Base-by-base conservation (phyloP, 192 early-diverging fungal species). In the Backusella tuberculispora region DNA sequence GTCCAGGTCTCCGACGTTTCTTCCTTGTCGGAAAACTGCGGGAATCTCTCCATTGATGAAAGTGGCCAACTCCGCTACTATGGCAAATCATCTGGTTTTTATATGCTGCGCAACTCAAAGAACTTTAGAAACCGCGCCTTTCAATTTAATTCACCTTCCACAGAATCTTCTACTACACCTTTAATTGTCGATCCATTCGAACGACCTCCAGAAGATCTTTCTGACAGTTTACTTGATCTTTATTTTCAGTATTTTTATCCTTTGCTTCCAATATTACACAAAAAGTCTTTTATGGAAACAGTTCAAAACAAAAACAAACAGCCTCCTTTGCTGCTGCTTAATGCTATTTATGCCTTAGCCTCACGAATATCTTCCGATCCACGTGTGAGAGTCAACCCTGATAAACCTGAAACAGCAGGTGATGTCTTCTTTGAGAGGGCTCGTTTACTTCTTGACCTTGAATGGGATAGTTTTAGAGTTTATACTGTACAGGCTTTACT, bases 71-170 rank as follows among this genome's bases (percentile, higher is more conserved):
- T 91, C 19, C 83, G 92, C 15, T 94, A 93, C 72, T 83, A 91
- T 15, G 93, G 93, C 41, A 91, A 92, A 69, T 89, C 90, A 64
- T 93, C 92, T 38, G 93, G 93, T 17, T 87, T 91, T 76, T 89
- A 91, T 66, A 83, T 94, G 64, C 82, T 94, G n/a, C 87, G 85
- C 68, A 83, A 86, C 56, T 91, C 80, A 48, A 76, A 87, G 46
- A 76, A 79, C 34, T 78, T 88, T 45, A 80, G 77, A n/a, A 80
- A 87, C n/a, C 82, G 86, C 0, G 77, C 81, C 65, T 78, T 70
- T 80, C 53, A 77, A 74, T 80, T 64, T 41, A 72, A 65, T 37
- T 73, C 76, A 1, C 12, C 15, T 4, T 21, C 44, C 17, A 38
- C 74, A 41, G 38, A 43, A n/a, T 34, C 66, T 34, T n/a, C 21